Evolutionary conservation across 2,329 filamentous ascomycete species (phyloP).

Genomic region (Sarocladium kiliense): DNA sequence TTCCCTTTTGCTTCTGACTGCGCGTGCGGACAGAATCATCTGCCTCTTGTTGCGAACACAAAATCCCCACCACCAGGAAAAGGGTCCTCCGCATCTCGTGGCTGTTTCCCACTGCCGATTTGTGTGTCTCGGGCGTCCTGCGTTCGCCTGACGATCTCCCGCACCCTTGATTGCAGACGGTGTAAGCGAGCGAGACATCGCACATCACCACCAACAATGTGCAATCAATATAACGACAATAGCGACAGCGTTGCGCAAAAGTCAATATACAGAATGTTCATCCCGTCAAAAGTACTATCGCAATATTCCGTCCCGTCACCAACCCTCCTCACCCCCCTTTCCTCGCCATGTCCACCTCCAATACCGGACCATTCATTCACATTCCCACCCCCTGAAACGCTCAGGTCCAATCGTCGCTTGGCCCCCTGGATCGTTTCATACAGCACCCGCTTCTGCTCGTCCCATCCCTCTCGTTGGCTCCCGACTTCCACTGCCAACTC

Average conservation of each 20-base stretch:
- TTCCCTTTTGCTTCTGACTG: background rate
- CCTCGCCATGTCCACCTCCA: too few relatives aligned
- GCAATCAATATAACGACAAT: too few relatives aligned
- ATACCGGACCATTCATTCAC: background rate
- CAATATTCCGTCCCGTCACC: background rate
- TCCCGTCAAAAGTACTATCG: background rate
- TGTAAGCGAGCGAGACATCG: background rate
- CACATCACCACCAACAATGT: background rate
- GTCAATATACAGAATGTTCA: background rate
- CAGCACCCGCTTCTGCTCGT: background rate
- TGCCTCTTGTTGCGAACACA: background rate
- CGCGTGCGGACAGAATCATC: too few relatives aligned
- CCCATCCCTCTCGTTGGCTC: conserved; percentile 3
- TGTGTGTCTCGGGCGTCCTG: background rate
- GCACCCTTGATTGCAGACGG: background rate
- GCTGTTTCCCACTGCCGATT: background rate
- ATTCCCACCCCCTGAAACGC: conserved; percentile 1
- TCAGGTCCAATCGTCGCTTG: background rate
- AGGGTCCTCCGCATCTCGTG: too few relatives aligned
- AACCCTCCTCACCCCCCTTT: background rate
- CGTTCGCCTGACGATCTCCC: background rate
- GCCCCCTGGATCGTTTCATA: conserved; percentile 1
- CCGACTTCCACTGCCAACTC: background rate
- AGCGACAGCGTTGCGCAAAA: background rate
- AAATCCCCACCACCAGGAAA: too few relatives aligned